A percentile compares a stretch with the other conserved stretches of the same genome.
These are phyloP conservation scores for Cadophora sp. DNA, from an alignment of 2,329 filamentous ascomycete genomes.

Conservation along the genomic window DNA sequence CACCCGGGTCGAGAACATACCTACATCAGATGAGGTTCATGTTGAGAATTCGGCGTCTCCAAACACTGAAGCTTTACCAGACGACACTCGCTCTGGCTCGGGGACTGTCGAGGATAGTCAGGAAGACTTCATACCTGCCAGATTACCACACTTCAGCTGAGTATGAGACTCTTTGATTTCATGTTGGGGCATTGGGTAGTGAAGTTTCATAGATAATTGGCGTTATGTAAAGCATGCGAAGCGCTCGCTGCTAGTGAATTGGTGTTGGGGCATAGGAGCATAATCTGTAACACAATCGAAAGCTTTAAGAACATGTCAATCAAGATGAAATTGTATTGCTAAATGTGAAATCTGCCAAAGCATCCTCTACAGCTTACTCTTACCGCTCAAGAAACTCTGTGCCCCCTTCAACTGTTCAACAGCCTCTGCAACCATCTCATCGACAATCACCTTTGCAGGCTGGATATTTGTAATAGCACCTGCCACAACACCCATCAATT, in stretches of 20 bases:
- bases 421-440: slow-evolving; percentile 85
- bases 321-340: slow-evolving; percentile 11
- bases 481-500: slow-evolving; percentile 93
- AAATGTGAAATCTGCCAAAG: slow-evolving; percentile 7
- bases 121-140: slow-evolving; percentile 61
- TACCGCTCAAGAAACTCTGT: slow-evolving; percentile 61
- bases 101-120: slow-evolving; percentile 33
- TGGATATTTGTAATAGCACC: slow-evolving; percentile 78
- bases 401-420: slow-evolving; percentile 70
- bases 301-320: background rate
- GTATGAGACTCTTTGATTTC: background rate
- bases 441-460: slow-evolving; percentile 84
- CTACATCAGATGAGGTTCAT: slow-evolving; percentile 13
- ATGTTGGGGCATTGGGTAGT: slow-evolving; percentile 8
- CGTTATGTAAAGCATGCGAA: slow-evolving; percentile 45
- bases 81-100: background rate
- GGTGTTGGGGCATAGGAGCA: slow-evolving; percentile 8
- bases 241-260: slow-evolving; percentile 43
- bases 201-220: slow-evolving; percentile 29
- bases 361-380: slow-evolving; percentile 46
- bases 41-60: background rate
- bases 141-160: slow-evolving; percentile 61
- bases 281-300: slow-evolving; percentile 6
- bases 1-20: slow-evolving; percentile 22
- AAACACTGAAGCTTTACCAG: slow-evolving; percentile 26